Evolutionary conservation across 1,284 basidiomycete species (phyloP), one percentile per base, ranked within the genome.

Genomic region (Cryptococcus maquisensis): DNA sequence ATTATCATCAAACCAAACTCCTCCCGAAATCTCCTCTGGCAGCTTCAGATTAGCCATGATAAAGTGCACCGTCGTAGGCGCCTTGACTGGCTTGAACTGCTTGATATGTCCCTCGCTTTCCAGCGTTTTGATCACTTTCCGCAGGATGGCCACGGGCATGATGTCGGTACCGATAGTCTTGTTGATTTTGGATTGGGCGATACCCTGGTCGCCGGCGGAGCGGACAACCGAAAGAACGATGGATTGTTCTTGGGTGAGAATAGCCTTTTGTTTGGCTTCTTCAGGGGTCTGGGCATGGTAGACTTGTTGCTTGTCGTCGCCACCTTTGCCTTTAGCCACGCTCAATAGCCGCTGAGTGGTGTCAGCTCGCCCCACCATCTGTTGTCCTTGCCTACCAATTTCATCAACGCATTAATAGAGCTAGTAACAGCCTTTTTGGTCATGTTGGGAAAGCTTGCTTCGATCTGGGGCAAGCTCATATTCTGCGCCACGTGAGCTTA

Each of bases 1-100:
- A 52, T 65, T 68, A 36, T 68, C 66, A 45, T 73, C 67, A 49
- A 73, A 76, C 72, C 73, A 77, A 3, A 75, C 65, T 23, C 75
- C 75, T 36, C 75, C 75, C 1, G 69, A 64, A 42, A 76, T 58
- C 35, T 74, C 72, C 56, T 72, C 72, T 13, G 73, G 68, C 5
- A 73, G 74, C 39, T 64, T 69, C 28, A 72, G 48, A 38, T 70
- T 59, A 0, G 66, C 54, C 38, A 71, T 46, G 35, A 74, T 67
- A 55, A 71, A 77, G 37, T 71, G 60, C 8, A 66, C 61, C 47
- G 69, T 64, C 3, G 72, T 75, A 0, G 74, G 74, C 1, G 67
- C 64, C 69, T 76, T 45, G 53, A 77, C 66, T 47, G 67, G 68
- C 61, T 73, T 74, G 59, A 75, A 74, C 26, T 59, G 55, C 59